A percentile compares a stretch with the other conserved stretches of the same genome.
Conservation (phyloP, 2,329 filamentous ascomycete species). For the Pseudohalonectria lignicola region DNA sequence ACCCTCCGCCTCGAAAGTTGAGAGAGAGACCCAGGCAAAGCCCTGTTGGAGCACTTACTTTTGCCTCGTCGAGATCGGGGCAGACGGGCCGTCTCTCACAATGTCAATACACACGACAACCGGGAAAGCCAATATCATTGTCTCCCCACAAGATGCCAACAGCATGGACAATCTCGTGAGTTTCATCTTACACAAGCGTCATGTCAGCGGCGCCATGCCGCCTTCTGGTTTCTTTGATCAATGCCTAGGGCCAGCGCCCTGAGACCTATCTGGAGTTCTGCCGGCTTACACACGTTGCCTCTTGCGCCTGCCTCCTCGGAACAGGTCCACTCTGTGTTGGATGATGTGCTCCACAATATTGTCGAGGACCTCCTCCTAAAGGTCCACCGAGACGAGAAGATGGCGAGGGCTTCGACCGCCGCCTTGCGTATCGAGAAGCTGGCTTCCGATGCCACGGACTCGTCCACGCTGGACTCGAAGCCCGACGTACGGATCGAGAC, state of each 20-base stretch:
- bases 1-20: no score
- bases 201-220: no score
- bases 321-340: conserved; percentile 55
- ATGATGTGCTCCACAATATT: conserved; percentile 67
- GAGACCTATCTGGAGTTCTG: conserved; percentile 1
- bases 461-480: conserved; percentile 38
- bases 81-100: no score
- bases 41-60: no score
- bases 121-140: conserved; percentile 47
- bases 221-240: not conserved
- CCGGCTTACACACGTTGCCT: conserved; percentile 2
- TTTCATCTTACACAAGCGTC: no score
- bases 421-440: conserved; percentile 54
- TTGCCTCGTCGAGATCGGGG: no score
- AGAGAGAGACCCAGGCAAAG: no score
- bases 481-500: conserved; percentile 51
- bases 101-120: no score
- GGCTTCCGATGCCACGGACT: conserved; percentile 39
- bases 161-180: conserved; percentile 50
- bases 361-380: conserved; percentile 65
- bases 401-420: conserved; percentile 55
- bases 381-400: conserved; percentile 70
- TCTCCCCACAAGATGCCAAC: conserved; percentile 37
- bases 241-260: not conserved
- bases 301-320: conserved; percentile 2